Conservation (phyloP, 2,329 filamentous ascomycete genomes). For the Monosporascus sp. region DNA sequence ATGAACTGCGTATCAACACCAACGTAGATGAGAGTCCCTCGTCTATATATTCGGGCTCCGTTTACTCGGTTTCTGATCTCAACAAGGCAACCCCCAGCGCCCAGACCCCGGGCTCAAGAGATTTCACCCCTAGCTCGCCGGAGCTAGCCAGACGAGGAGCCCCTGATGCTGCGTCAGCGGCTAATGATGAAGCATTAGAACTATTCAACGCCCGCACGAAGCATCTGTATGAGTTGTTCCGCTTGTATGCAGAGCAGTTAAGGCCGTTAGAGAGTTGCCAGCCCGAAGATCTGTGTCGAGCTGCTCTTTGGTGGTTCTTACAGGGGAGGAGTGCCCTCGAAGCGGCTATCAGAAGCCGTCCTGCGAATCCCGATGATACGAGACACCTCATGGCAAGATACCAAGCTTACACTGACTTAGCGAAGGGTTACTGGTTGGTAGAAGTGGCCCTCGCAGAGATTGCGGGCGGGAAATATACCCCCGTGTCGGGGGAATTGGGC, state of each 20-base stretch:
- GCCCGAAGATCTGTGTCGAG: constrained; percentile 64
- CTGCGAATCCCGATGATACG: constrained; percentile 49
- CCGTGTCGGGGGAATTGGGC: constrained; percentile 42
- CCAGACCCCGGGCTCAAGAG: constrained; percentile 18
- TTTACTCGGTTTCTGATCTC: constrained; percentile 22
- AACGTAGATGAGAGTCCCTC: constrained; percentile 16
- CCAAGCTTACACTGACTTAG: constrained; percentile 80
- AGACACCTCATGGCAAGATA: constrained; percentile 53
- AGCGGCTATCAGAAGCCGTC: constrained; percentile 59
- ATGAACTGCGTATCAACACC: constrained; percentile 20
- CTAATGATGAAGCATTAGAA: constrained; percentile 61
- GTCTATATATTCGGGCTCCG: constrained; percentile 19
- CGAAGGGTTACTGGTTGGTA: constrained; percentile 81
- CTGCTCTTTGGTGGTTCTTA: constrained; percentile 85
- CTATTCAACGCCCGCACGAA: constrained; percentile 67
- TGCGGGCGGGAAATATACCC: constrained; percentile 35
- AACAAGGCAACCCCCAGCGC: constrained; percentile 18
- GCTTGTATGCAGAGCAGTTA: constrained; percentile 69
- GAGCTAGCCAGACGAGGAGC: constrained; percentile 28
- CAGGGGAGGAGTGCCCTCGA: constrained; percentile 75
- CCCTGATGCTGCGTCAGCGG: constrained; percentile 36
- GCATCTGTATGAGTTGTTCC: constrained; percentile 72
- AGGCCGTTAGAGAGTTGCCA: constrained; percentile 60
- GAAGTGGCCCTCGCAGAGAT: constrained; percentile 49
- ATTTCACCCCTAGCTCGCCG: constrained; percentile 13